phyloP scores from a whole-genome alignment of 305 asterid genomes.

The Solanum aculeatissimum region DNA sequence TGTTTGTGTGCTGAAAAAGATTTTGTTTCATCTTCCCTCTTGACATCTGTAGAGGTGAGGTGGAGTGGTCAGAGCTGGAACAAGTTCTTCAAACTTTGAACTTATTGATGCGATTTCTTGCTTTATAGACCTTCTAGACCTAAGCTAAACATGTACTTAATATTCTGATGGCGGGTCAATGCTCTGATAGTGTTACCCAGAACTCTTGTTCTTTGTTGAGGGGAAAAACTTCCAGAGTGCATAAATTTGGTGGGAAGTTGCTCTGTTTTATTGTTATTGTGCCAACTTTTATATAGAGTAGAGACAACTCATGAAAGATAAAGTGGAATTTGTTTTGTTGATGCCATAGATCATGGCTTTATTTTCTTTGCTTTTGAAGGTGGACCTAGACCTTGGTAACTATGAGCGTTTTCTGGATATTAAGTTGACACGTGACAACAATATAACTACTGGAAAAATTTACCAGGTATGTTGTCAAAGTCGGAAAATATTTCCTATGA shows the following conservation, averaged over 20 bases:
- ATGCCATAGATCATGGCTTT: neutral
- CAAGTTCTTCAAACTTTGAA: neutral
- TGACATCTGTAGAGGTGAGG: neutral
- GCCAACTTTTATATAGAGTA: neutral
- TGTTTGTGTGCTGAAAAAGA: neutral
- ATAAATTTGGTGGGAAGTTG: neutral
- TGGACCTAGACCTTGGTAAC: constrained; percentile 24
- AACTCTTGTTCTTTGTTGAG: neutral
- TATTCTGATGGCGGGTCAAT: neutral
- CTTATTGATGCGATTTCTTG: neutral
- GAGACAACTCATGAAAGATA: neutral
- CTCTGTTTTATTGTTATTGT: neutral
- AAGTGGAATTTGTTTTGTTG: neutral
- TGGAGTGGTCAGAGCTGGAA: neutral
- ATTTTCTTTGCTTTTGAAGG: neutral
- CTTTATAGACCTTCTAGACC: neutral
- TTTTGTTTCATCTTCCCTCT: neutral
- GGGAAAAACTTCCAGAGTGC: neutral
- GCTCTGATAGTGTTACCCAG: neutral
- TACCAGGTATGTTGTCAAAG: constrained; percentile 9
- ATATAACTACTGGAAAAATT: constrained; percentile 20
- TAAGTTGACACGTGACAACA: constrained; percentile 15
- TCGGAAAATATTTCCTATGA: neutral
- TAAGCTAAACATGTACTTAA: neutral
- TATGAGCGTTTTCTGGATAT: constrained; percentile 18